Base-by-base conservation (phyloP, 345 rosid genomes). In the Isatis tinctoria region DNA sequence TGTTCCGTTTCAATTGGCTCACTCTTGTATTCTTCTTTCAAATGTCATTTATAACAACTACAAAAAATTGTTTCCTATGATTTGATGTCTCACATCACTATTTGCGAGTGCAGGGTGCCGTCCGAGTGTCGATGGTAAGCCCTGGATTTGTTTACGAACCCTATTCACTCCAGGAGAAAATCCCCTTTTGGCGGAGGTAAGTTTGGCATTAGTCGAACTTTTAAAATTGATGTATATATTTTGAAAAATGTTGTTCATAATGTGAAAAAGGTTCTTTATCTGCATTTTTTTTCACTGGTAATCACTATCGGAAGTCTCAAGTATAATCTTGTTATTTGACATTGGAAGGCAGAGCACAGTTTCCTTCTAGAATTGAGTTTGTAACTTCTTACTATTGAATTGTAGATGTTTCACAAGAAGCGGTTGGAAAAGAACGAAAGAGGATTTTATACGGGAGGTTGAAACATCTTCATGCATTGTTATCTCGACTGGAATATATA, bases 361-460 rank as follows among this genome's bases (percentile, higher is more conserved):
- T 58, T 18, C 59, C 26, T 37, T 28, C 16, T 33, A 44, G 40
- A 69, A 27, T 43, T 53, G 4, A 75, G 44, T 37, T 70, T 33
- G 0, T 22, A 4, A 40, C 32, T 17, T 27, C 36, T 43, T 16
- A 12, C 47, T 66, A 51, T 40, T 45, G 8, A n/a, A 40, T 66
- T 81, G 44, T 81, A 95, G 97, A 79, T 95, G 85, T 87, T 92
- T 95, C 70, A 95, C 97, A 56, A 87, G 79, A 85, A 65, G 78
- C 53, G 99, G 97, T 65, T 92, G 99, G 99, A 71, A 58, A 81
- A 88, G 97, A 85, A 92, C 97, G 4, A 95, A 95, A 84, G 96
- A 87, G 2, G 97, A 95, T 63, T 36, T 88, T 53, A 68, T 88
- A 43, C 51, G 87, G 27, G 92, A 95, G 97, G 97, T 95, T 67